Conservation (phyloP, 129 eudicot genomes). For the Calendula officinalis region DNA sequence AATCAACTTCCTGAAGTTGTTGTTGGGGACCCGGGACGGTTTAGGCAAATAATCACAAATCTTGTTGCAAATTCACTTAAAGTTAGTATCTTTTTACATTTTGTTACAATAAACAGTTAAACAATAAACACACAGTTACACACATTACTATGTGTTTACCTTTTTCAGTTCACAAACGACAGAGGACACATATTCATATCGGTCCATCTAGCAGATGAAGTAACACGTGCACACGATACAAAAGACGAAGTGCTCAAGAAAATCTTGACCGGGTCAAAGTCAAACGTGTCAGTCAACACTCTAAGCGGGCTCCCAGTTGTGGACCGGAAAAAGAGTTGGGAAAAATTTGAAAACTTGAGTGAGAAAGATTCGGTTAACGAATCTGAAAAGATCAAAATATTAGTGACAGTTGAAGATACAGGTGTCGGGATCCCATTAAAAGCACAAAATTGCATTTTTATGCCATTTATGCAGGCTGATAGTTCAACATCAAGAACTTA, state of each 20-base stretch:
- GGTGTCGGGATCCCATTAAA: slow-evolving; percentile 84
- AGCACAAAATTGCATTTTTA: slow-evolving; percentile 71
- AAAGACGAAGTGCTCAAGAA: slow-evolving; percentile 57
- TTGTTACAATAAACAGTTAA: background rate
- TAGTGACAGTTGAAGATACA: slow-evolving; percentile 90
- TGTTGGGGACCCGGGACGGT: slow-evolving; percentile 90
- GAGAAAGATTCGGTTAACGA: slow-evolving; percentile 27
- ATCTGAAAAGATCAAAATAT: slow-evolving; percentile 41
- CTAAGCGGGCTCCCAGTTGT: slow-evolving; percentile 76
- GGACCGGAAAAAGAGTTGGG: slow-evolving; percentile 74
- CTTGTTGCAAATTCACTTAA: slow-evolving; percentile 90
- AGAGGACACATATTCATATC: slow-evolving; percentile 84
- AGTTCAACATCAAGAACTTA: slow-evolving; percentile 79
- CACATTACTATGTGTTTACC: background rate
- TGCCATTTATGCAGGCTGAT: slow-evolving; percentile 96
- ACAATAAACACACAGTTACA: too few relatives aligned
- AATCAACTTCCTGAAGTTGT: slow-evolving; percentile 70
- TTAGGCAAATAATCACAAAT: slow-evolving; percentile 83
- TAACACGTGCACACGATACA: slow-evolving; percentile 26
- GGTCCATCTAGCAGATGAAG: slow-evolving; percentile 78
- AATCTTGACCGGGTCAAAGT: slow-evolving; percentile 30
- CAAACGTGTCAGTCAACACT: slow-evolving; percentile 33
- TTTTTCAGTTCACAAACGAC: slow-evolving; percentile 69
- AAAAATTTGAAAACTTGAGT: slow-evolving; percentile 37
- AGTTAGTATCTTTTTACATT: slow-evolving; percentile 44